A percentile compares a stretch with the other conserved stretches of the same genome.
These are phyloP conservation scores for Agrocybe pediades DNA, from an alignment of 768 basidiomycete genomes.

Conservation along the genomic window DNA sequence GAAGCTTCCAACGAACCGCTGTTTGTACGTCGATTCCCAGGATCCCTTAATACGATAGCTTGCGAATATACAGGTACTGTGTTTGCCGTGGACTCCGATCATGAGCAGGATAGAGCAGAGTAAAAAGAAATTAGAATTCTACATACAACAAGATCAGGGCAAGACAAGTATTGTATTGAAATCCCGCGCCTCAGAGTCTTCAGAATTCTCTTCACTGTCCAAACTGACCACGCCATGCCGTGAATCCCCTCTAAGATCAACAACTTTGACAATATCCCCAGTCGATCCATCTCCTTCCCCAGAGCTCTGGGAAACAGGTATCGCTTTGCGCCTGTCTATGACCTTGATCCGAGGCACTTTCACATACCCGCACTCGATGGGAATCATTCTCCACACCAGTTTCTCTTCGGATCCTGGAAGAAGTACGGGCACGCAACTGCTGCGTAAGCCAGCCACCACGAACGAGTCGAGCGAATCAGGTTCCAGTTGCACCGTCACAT, in stretches of 20 bases:
- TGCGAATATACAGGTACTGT: too few relatives aligned
- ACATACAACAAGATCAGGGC: slow-evolving; percentile 16
- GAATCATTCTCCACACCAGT: slow-evolving; percentile 68
- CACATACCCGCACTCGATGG: slow-evolving; percentile 73
- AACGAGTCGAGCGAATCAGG: slow-evolving; percentile 70
- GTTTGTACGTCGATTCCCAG: too few relatives aligned
- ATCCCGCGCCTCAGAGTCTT: slow-evolving; percentile 11
- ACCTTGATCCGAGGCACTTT: slow-evolving; percentile 65
- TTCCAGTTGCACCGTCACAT: slow-evolving; percentile 73
- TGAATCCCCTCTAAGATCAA: slow-evolving; percentile 51
- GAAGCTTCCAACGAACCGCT: too few relatives aligned
- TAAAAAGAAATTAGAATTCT: neutral
- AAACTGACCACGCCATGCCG: neutral
- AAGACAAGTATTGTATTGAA: slow-evolving; percentile 37
- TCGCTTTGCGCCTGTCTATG: slow-evolving; percentile 46
- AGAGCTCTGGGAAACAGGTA: slow-evolving; percentile 26
- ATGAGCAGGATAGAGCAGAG: neutral
- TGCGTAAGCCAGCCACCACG: slow-evolving; percentile 76
- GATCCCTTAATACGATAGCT: too few relatives aligned
- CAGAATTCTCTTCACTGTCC: neutral
- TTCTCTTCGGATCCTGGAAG: slow-evolving; percentile 71
- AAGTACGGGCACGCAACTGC: slow-evolving; percentile 68
- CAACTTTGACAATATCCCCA: slow-evolving; percentile 49
- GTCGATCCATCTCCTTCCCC: slow-evolving; percentile 44
- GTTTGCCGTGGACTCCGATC: too few relatives aligned